phyloP scores from a whole-genome alignment of 148 eudicot species.

The Tetragonia tetragonoides region DNA sequence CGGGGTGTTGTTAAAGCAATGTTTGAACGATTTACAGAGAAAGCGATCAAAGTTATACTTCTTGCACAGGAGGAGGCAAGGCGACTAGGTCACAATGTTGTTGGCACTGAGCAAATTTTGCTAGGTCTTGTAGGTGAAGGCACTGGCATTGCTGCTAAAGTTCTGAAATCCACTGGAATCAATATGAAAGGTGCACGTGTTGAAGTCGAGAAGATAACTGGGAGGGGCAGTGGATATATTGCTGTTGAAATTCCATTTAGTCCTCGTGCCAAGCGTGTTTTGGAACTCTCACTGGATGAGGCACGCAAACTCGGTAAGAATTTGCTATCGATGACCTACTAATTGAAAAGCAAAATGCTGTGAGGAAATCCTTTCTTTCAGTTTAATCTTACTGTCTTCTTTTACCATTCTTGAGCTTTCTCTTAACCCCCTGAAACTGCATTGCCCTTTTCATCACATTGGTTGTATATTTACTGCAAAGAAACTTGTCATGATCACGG shows the following conservation, averaged over 20 bases:
- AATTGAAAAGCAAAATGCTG: neutral
- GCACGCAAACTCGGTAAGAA: conserved; percentile 82
- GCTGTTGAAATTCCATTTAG: conserved; percentile 91
- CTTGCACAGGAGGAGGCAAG: conserved; percentile 98
- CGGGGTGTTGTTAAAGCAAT: conserved; percentile 67
- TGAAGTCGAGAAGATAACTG: conserved; percentile 93
- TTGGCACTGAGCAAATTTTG: conserved; percentile 93
- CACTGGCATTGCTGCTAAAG: conserved; percentile 98
- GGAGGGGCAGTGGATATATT: conserved; percentile 92
- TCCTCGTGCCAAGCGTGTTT: conserved; percentile 94
- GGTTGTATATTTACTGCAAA: too few species aligned
- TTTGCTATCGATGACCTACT: neutral
- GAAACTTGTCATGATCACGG: too few species aligned
- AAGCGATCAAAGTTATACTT: conserved; percentile 92
- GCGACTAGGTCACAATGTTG: conserved; percentile 84
- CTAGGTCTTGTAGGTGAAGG: conserved; percentile 98
- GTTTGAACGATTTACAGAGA: conserved; percentile 96
- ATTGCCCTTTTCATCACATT: too few species aligned
- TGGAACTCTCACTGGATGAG: conserved; percentile 88
- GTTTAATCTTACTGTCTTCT: too few species aligned
- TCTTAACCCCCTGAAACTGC: too few species aligned
- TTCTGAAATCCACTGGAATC: conserved; percentile 92
- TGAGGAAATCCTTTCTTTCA: too few species aligned
- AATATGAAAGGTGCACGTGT: conserved; percentile 93
- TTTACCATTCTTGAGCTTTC: too few species aligned